Evolutionary conservation across 164 flowering plant genomes (phyloP).

Genomic region (Platanus orientalis): DNA sequence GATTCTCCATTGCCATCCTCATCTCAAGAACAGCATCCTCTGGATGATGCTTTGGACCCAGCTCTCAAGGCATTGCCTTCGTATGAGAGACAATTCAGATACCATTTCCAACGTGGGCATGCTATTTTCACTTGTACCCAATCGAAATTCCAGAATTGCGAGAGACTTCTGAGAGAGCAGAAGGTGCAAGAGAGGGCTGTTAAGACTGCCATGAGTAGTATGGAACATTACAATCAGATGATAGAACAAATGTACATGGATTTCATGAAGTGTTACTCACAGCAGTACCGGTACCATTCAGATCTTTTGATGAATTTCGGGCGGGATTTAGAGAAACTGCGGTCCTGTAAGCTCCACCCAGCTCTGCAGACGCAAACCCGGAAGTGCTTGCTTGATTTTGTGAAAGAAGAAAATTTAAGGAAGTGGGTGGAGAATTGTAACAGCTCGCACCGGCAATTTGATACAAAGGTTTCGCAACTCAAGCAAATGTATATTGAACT

Average conservation of each 20-base stretch:
- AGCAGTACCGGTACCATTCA: conserved; percentile 68
- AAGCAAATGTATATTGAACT: conserved; percentile 71
- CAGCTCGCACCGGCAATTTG: conserved; percentile 80
- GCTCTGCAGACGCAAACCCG: conserved; percentile 57
- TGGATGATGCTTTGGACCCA: conserved; percentile 91
- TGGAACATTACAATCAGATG: conserved; percentile 66
- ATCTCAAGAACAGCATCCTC: conserved; percentile 57
- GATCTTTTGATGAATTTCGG: conserved; percentile 61
- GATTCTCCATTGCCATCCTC: conserved; percentile 58
- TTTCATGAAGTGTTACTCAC: conserved; percentile 67
- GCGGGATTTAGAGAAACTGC: conserved; percentile 68
- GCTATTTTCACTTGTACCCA: conserved; percentile 51
- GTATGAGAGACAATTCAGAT: conserved; percentile 80
- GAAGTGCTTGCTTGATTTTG: conserved; percentile 79
- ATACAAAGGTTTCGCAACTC: conserved; percentile 70
- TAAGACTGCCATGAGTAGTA: conserved; percentile 71
- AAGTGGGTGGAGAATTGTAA: conserved; percentile 63
- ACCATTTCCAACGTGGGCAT: conserved; percentile 72
- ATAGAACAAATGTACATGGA: conserved; percentile 67
- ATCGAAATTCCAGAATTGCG: conserved; percentile 48
- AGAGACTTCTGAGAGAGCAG: conserved; percentile 64
- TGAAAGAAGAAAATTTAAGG: conserved; percentile 78
- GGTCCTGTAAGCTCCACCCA: conserved; percentile 72
- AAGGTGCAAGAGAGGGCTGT: conserved; percentile 87
- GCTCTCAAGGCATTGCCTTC: conserved; percentile 96